Base-by-base conservation (phyloP, 2,329 filamentous ascomycete species). In the Huntiella bhutanensis region DNA sequence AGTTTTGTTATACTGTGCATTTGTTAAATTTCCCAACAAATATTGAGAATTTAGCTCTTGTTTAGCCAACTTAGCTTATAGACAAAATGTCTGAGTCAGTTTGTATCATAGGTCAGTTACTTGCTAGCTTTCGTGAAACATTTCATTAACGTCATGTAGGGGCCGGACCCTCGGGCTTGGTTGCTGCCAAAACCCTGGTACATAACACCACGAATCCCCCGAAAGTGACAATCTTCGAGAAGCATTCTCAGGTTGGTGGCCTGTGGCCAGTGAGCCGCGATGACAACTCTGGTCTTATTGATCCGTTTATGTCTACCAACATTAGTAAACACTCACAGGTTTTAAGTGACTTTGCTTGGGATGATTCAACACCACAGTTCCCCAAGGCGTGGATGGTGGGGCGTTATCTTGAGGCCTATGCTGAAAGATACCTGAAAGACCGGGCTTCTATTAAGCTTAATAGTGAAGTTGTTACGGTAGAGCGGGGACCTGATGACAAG, bases 331-430 rank as follows among this genome's bases (percentile, higher is more conserved):
- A 85, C 59, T 84, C 82, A 0, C 75, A 91, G 52, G 70, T 73
- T 54, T 79, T 79, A 54, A 76, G 73, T 52, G 84, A 88, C 56
- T 59, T 84, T 17, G 71, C 80, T 4, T 92, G 83, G 83, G 66
- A 70, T 3, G 62, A 67, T 4, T 60, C 60, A 3, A 61, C 66
- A 1, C 75, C 79, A 1, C 68, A 80, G 58, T 77, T 91, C 41
- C 84, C 84, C 1, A 75, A 69, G 34, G 84, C 82, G 0, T 84
- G 80, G 75, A 75, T 84, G 61, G 73, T 88, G 3, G 82, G 82
- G 1, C 64, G 64, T 17, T 92, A 92, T 57, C 64, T 91, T 5
- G 65, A 77, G 51, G 64, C 62, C 4, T 92, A 91, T 56, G 54
- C 66, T 4, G 59, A 71, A 33, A 66, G 62, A 39, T 84, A 82